Conservation (phyloP, 73 alveolate genomes). For the Breviolum minutum region DNA sequence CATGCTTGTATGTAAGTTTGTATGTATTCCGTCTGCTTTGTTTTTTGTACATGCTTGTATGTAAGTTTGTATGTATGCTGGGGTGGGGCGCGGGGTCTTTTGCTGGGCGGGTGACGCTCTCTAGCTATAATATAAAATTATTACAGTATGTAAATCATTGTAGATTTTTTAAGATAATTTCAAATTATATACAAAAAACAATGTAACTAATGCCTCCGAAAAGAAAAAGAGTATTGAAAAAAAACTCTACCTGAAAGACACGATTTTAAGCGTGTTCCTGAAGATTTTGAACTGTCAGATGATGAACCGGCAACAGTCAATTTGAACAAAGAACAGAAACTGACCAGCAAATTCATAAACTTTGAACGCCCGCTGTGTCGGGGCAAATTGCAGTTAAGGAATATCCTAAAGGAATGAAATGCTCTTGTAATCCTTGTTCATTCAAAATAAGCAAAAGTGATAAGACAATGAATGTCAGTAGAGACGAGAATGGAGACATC, state of each 20-base stretch:
- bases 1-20: too few species aligned
- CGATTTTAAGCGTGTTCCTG: background rate
- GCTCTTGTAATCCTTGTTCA: slow-evolving; percentile 1
- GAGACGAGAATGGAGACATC: slow-evolving; percentile 8
- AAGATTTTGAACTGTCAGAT: slow-evolving; percentile 9
- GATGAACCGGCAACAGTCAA: background rate
- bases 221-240: too few species aligned
- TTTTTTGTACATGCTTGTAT: too few species aligned
- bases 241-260: too few species aligned
- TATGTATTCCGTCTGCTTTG: too few species aligned
- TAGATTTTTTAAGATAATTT: background rate
- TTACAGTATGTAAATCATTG: background rate
- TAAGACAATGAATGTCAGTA: background rate
- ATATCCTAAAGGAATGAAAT: background rate
- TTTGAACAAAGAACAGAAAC: slow-evolving; percentile 12
- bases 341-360: background rate
- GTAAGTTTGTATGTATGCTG: too few species aligned
- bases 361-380: background rate
- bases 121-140: too few species aligned
- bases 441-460: slow-evolving; percentile 6
- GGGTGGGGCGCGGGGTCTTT: too few species aligned
- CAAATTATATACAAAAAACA: background rate
- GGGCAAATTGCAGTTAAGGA: slow-evolving; percentile 8
- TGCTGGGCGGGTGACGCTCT: too few species aligned
- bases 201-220: too few species aligned